Evolutionary conservation across 176 grass and related monocot genomes (phyloP).

Genomic region (Leersia perrieri): DNA sequence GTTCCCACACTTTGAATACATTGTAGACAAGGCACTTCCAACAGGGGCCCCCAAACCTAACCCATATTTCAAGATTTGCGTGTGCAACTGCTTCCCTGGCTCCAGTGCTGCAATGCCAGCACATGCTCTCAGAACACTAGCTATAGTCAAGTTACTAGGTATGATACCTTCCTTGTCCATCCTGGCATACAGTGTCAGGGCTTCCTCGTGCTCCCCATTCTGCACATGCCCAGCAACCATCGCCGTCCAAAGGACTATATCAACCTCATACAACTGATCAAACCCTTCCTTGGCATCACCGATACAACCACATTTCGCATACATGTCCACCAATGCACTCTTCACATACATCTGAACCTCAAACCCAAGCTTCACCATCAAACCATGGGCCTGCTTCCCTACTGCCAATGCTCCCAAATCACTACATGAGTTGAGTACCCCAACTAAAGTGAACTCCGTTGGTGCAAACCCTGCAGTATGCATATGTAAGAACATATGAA

Average conservation of each 20-base stretch:
- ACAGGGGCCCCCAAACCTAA: constrained; percentile 52
- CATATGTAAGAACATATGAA: constrained; percentile 63
- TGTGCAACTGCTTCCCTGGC: constrained; percentile 69
- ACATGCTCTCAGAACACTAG: constrained; percentile 63
- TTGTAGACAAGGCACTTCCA: constrained; percentile 71
- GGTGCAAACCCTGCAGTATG: constrained; percentile 54
- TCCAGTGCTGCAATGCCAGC: constrained; percentile 58
- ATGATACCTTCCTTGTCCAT: constrained; percentile 62
- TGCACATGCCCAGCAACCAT: constrained; percentile 72
- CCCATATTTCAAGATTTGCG: constrained; percentile 55
- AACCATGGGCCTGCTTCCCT: constrained; percentile 68
- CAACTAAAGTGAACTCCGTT: constrained; percentile 74
- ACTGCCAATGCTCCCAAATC: constrained; percentile 36
- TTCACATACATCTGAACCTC: constrained; percentile 66
- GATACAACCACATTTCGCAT: constrained; percentile 63
- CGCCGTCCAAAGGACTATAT: constrained; percentile 64
- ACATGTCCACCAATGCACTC: constrained; percentile 74
- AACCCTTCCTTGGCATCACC: constrained; percentile 64
- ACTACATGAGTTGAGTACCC: constrained; percentile 60
- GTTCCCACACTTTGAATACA: constrained; percentile 77
- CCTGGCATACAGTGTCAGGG: constrained; percentile 51
- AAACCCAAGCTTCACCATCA: constrained; percentile 64
- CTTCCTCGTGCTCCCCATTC: constrained; percentile 74
- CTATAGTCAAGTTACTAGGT: constrained; percentile 57
- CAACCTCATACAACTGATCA: constrained; percentile 48